Base-by-base conservation (phyloP, 352 stramenopile genomes). In the Phytophthora crassamura region DNA sequence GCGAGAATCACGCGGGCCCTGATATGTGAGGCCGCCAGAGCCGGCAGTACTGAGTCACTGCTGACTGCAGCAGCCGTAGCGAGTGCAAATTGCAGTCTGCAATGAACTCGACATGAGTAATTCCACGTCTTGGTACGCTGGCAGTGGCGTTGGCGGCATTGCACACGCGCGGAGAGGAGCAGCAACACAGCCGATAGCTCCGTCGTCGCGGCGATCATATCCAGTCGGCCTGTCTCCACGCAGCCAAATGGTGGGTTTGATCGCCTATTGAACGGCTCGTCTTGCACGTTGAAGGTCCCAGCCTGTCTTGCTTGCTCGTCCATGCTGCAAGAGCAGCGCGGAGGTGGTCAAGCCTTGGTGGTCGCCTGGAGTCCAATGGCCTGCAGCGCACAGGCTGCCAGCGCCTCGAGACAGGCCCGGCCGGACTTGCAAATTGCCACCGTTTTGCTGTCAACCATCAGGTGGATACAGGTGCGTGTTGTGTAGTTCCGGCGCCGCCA, bases 201-300 rank as follows among this genome's bases (percentile, higher is more conserved):
- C 32, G 25, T 42, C 28, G 11, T 49, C 10, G 9, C 11, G 20
- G 4, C 20, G 42, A 20, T 18, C 18, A 48, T 63, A 68, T 48
- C 59, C 59, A 47, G 32, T 68, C 42, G 59, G 35, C 51, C 59
- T 68, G 59, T 68, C 59, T 63, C 57, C 49, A 32, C 39, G 25
- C 43, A 14, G 32, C 40, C 18, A 52, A 36, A 51, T 55, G 41
- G 49, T 48, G 49, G 50, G 40, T 66, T 66, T 59, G 40, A 33
- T 43, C 56, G 43, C n/a, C n/a, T n/a, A n/a, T 34, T 25, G 51
- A 18, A 40, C 33, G 54, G 54, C 54, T 40, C 54, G 42, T 62
- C 54, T 64, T 53, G 34, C 22, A 25, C 18, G 47, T 65, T 57
- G 57, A 58, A 64, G 42, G 35, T 22, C 25, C 30, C 18, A 28